Evolutionary conservation across 2,329 filamentous ascomycete genomes (phyloP).

Genomic region (Trichoderma sp.): DNA sequence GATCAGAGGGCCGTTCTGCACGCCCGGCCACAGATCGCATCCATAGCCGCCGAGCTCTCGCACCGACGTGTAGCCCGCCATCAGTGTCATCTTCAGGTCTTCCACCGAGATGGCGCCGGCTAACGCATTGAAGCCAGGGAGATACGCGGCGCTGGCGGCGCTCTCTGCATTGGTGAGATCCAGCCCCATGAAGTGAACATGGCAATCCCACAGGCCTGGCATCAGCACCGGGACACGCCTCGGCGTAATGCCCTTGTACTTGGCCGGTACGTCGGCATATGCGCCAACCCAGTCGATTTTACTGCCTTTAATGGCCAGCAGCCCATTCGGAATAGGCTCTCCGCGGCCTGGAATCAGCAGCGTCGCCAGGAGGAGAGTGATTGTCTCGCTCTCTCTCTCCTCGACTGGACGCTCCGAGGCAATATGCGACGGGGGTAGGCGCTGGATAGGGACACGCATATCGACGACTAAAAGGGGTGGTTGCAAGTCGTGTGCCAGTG

Average conservation of each 20-base stretch:
- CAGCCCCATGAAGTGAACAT: slow-evolving; percentile 50
- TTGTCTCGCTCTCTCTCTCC: slow-evolving; percentile 24
- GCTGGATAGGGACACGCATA: slow-evolving; percentile 27
- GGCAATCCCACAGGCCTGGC: slow-evolving; percentile 57
- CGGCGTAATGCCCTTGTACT: slow-evolving; percentile 32
- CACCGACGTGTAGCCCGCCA: slow-evolving; percentile 53
- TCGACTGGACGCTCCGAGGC: slow-evolving; percentile 13
- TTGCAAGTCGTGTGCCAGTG: neutral
- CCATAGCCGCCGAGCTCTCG: slow-evolving; percentile 52
- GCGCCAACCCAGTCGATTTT: slow-evolving; percentile 44
- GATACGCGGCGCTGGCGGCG: neutral
- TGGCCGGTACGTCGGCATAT: slow-evolving; percentile 15
- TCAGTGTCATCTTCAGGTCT: slow-evolving; percentile 42
- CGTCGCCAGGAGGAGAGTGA: slow-evolving; percentile 33
- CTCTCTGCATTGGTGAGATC: slow-evolving; percentile 13
- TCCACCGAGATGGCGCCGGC: slow-evolving; percentile 27
- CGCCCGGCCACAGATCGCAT: slow-evolving; percentile 45
- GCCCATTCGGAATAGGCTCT: slow-evolving; percentile 36
- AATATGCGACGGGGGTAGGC: slow-evolving; percentile 18
- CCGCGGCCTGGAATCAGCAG: slow-evolving; percentile 44
- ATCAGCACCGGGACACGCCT: slow-evolving; percentile 48
- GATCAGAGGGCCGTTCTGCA: slow-evolving; percentile 47
- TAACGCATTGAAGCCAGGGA: slow-evolving; percentile 25
- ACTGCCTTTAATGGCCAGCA: slow-evolving; percentile 41
- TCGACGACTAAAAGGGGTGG: neutral